A percentile compares a stretch with the other conserved stretches of the same genome.
Evolutionary conservation across 345 rosid genomes (phyloP).

Genomic region (Dipteronia sinensis): DNA sequence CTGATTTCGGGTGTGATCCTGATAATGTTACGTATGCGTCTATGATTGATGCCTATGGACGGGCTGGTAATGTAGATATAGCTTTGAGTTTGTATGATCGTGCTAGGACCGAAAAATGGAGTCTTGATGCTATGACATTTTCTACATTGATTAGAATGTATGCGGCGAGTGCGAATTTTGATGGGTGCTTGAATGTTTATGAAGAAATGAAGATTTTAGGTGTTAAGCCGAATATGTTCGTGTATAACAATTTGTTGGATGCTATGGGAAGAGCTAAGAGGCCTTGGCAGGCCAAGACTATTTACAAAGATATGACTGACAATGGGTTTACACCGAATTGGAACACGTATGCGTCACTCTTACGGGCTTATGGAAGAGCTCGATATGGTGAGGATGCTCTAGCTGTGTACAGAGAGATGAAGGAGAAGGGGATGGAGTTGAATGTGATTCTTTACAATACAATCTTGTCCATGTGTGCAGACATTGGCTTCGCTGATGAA

Average conservation of each 20-base stretch:
- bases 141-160: constrained; percentile 76
- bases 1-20: constrained; percentile 59
- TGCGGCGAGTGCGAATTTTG: constrained; percentile 62
- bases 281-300: constrained; percentile 85
- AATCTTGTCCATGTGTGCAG: constrained; percentile 87
- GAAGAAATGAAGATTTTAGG: constrained; percentile 93
- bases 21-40: constrained; percentile 64
- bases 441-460: constrained; percentile 75
- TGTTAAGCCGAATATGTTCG: constrained; percentile 64
- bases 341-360: constrained; percentile 66
- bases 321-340: constrained; percentile 64
- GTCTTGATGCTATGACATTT: constrained; percentile 60
- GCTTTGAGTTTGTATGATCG: constrained; percentile 90
- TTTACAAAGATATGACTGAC: constrained; percentile 66
- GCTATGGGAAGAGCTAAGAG: constrained; percentile 95
- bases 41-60: constrained; percentile 87
- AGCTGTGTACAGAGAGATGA: constrained; percentile 71
- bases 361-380: constrained; percentile 82
- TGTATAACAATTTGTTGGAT: constrained; percentile 76
- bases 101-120: constrained; percentile 87
- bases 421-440: constrained; percentile 63
- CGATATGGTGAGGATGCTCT: constrained; percentile 82
- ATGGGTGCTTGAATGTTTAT: constrained; percentile 89
- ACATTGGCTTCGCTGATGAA: constrained; percentile 67
- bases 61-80: constrained; percentile 69